Conservation (phyloP, 257 asterid species). For the Solanum chilense region DNA sequence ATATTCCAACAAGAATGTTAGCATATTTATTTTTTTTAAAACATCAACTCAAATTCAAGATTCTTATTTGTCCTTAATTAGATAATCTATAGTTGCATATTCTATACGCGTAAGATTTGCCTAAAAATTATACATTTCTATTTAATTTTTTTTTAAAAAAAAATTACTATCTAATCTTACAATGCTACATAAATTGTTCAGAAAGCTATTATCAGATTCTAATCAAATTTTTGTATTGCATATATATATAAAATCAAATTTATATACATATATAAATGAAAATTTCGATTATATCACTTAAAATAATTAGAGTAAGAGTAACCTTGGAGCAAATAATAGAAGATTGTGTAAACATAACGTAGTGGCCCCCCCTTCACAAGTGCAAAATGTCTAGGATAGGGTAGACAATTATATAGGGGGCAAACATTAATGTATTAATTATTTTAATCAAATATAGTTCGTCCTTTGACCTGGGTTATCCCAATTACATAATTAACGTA, state of each 20-base stretch:
- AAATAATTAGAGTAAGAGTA: not conserved
- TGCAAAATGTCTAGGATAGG: slow-evolving; percentile 27
- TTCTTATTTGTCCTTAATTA: not conserved
- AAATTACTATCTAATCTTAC: not conserved
- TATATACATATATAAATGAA: not conserved
- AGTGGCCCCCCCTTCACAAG: slow-evolving; percentile 9
- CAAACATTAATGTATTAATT: slow-evolving; percentile 7
- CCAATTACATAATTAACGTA: not conserved
- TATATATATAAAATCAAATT: too few relatives aligned
- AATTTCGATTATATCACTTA: not conserved
- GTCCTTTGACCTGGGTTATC: not conserved
- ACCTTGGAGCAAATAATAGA: not conserved
- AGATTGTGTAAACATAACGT: not conserved
- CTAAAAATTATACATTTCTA: not conserved
- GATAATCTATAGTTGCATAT: not conserved
- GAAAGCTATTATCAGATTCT: too few relatives aligned
- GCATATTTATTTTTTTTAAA: not conserved
- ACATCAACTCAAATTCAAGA: not conserved
- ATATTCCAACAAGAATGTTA: not conserved
- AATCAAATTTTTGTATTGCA: too few relatives aligned
- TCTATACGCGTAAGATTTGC: not conserved
- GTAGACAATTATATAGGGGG: slow-evolving; percentile 27
- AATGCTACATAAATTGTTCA: not conserved
- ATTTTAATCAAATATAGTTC: not conserved
- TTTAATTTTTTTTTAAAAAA: too few relatives aligned